Conservation (phyloP, 192 early-diverging fungal species). For the Thamnidium elegans region DNA sequence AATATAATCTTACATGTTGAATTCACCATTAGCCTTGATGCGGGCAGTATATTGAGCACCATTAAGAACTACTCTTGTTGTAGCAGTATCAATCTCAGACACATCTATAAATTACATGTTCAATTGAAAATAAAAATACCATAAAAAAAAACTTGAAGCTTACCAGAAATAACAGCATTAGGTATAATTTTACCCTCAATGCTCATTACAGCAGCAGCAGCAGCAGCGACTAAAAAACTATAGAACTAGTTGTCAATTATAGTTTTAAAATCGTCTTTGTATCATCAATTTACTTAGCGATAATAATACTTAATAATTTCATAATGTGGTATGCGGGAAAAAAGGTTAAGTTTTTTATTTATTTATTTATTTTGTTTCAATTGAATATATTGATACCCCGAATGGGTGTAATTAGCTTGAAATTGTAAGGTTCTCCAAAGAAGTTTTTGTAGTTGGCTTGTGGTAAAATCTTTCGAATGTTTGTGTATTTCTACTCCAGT, state of each 20-base stretch:
- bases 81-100: not conserved
- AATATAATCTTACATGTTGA: constrained; percentile 8
- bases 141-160: not conserved
- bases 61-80: constrained; percentile 12
- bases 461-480: too few relatives aligned
- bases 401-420: too few relatives aligned
- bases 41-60: constrained; percentile 9
- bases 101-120: not conserved
- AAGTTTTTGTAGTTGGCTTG: too few relatives aligned
- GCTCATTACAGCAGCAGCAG: not conserved
- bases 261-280: not conserved
- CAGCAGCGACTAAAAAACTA: constrained; percentile 5
- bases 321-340: not conserved
- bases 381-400: too few relatives aligned
- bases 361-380: too few relatives aligned
- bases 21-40: constrained; percentile 3
- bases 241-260: not conserved
- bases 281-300: not conserved
- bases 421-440: too few relatives aligned
- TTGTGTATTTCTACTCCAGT: too few relatives aligned
- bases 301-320: constrained; percentile 2
- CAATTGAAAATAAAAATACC: not conserved
- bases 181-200: constrained; percentile 9
- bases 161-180: constrained; percentile 13
- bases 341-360: too few relatives aligned